These are phyloP conservation scores for Debaryomyces coudertii DNA, from an alignment of 1,139 yeast species.

Conservation along the genomic window DNA sequence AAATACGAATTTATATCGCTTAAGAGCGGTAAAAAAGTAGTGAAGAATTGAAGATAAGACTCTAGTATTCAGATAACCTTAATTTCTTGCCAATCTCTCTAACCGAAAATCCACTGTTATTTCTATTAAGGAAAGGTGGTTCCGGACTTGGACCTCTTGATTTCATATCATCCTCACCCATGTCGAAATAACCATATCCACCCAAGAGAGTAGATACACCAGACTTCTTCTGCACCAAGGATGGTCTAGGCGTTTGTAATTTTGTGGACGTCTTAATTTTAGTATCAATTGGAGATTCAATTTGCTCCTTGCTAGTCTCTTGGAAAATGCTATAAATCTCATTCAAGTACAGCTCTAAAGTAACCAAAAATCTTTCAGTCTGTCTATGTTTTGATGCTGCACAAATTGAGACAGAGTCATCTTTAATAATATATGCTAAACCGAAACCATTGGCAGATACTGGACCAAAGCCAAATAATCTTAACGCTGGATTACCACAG, in stretches of 20 bases:
- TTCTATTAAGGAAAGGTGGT: constrained; percentile 54
- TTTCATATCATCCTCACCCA: constrained; percentile 70
- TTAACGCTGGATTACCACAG: constrained; percentile 82
- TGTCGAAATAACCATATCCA: constrained; percentile 78
- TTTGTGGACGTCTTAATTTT: constrained; percentile 17
- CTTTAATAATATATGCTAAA: constrained; percentile 86
- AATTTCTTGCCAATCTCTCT: constrained; percentile 74
- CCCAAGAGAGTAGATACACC: constrained; percentile 60
- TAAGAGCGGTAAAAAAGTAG: not conserved
- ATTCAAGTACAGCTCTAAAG: constrained; percentile 66
- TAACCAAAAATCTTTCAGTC: constrained; percentile 78
- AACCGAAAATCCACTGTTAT: constrained; percentile 50
- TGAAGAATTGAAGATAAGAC: constrained; percentile 13
- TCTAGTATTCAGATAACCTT: constrained; percentile 69
- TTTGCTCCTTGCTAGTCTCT: constrained; percentile 34
- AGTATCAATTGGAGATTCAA: constrained; percentile 22
- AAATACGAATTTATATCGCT: constrained; percentile 1
- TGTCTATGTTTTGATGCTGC: constrained; percentile 91
- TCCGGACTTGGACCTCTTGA: constrained; percentile 75
- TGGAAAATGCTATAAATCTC: constrained; percentile 63
- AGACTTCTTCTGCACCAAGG: constrained; percentile 16
- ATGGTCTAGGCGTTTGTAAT: constrained; percentile 8
- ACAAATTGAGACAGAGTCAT: constrained; percentile 80
- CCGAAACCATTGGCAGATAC: constrained; percentile 91
- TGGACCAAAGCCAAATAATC: constrained; percentile 92